Percentiles rank a stretch among this genome's conserved stretches.
These are phyloP conservation scores for Hippophae gyantsensis DNA, from an alignment of 306 rosid species.

Conservation along the genomic window DNA sequence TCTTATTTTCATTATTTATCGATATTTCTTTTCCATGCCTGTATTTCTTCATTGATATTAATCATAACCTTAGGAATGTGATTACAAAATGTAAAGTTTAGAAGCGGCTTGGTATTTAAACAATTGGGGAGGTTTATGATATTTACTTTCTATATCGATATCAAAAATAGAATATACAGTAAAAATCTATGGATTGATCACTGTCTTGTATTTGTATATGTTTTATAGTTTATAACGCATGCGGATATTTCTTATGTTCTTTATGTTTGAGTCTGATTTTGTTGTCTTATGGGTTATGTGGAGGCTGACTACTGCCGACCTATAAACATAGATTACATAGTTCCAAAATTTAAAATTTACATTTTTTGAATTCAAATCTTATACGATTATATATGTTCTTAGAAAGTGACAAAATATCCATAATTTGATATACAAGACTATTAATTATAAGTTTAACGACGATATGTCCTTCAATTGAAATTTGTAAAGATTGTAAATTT, in stretches of 20 bases:
- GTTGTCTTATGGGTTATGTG: not conserved
- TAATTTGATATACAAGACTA: not conserved
- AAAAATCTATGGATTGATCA: no score
- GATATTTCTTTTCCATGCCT: no score
- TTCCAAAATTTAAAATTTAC: not conserved
- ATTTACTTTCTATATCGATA: no score
- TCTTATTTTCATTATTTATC: no score
- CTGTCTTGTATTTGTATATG: no score
- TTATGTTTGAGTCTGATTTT: slow-evolving; percentile 8
- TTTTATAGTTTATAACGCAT: slow-evolving; percentile 1
- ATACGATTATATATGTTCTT: not conserved
- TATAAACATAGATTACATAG: slow-evolving; percentile 1
- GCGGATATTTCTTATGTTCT: slow-evolving; percentile 1
- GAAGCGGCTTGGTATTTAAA: no score
- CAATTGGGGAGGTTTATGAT: no score
- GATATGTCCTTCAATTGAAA: not conserved
- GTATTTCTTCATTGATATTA: no score
- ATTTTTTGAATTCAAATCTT: slow-evolving; percentile 6
- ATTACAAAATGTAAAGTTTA: no score
- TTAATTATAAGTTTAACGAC: not conserved
- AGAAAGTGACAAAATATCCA: slow-evolving; percentile 20
- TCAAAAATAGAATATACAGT: no score
- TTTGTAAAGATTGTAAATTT: no score
- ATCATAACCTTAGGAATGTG: no score
- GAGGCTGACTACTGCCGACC: slow-evolving; percentile 14